phyloP scores from a whole-genome alignment of 2,329 filamentous ascomycete species.

The Seiridium unicorne region DNA sequence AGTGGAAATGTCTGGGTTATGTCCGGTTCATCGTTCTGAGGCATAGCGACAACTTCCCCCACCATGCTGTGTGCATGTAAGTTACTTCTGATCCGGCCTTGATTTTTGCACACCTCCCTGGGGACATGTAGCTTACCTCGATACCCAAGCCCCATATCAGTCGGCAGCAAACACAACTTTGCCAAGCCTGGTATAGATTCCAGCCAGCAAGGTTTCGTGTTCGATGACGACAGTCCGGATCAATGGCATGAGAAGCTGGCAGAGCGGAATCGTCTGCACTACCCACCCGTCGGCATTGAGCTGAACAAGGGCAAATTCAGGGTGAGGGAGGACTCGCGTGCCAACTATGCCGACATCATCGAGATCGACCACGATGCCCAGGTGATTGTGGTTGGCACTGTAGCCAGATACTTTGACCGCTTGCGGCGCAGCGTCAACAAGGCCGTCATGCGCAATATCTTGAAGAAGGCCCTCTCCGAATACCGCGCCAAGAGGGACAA shows the following conservation, averaged over 20 bases:
- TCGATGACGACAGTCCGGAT: constrained; percentile 23
- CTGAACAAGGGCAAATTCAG: constrained; percentile 30
- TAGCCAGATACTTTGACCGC: constrained; percentile 34
- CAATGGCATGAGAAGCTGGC: constrained; percentile 24
- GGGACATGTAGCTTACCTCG: neutral
- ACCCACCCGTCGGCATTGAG: constrained; percentile 32
- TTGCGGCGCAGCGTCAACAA: constrained; percentile 35
- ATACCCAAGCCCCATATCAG: constrained; percentile 27
- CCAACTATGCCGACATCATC: constrained; percentile 35
- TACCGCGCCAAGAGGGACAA: constrained; percentile 15
- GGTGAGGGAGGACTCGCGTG: constrained; percentile 32
- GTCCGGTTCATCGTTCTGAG: constrained; percentile 34
- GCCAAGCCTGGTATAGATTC: constrained; percentile 35
- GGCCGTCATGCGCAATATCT: constrained; percentile 33
- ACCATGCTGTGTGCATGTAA: constrained; percentile 35
- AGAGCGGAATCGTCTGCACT: constrained; percentile 26
- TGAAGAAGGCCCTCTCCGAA: constrained; percentile 30
- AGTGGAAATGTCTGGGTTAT: constrained; percentile 37
- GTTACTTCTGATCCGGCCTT: constrained; percentile 3
- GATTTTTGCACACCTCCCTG: no score
- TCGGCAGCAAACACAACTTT: constrained; percentile 31
- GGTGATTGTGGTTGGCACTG: constrained; percentile 33
- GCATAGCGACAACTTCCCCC: constrained; percentile 33
- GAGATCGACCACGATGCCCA: constrained; percentile 33
- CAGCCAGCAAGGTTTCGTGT: constrained; percentile 32